Percentiles rank a stretch among this genome's conserved stretches.
These are phyloP conservation scores for Hygrophoropsis aurantiaca DNA, from an alignment of 768 basidiomycete species.

Conservation along the genomic window DNA sequence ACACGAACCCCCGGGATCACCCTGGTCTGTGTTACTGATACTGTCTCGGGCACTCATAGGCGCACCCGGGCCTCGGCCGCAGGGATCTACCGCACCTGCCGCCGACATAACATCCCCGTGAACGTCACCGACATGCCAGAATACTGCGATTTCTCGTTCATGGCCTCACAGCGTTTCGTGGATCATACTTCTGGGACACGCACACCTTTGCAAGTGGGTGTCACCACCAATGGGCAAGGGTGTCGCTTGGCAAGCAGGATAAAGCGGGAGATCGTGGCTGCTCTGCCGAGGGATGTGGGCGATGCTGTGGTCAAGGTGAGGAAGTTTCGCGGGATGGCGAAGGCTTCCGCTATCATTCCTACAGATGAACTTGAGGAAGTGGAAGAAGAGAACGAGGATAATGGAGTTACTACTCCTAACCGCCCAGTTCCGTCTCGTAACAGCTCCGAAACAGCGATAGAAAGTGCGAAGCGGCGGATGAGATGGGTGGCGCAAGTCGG, in stretches of 20 bases:
- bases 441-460: conserved; percentile 33
- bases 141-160: conserved; percentile 88
- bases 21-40: conserved; percentile 83
- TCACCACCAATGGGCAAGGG: conserved; percentile 91
- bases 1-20: conserved; percentile 28
- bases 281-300: conserved; percentile 71
- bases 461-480: conserved; percentile 66
- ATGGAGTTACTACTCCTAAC: conserved; percentile 59
- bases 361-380: conserved; percentile 20
- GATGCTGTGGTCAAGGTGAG: conserved; percentile 75
- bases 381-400: conserved; percentile 55
- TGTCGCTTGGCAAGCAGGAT: conserved; percentile 82
- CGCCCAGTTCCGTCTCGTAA: conserved; percentile 59
- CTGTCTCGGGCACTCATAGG: conserved; percentile 39
- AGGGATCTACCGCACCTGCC: conserved; percentile 56
- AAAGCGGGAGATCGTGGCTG: conserved; percentile 77
- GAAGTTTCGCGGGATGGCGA: conserved; percentile 48
- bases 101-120: conserved; percentile 61
- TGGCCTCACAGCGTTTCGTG: conserved; percentile 80
- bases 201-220: conserved; percentile 68
- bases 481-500: conserved; percentile 95
- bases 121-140: conserved; percentile 87
- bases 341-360: conserved; percentile 4
- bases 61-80: conserved; percentile 55
- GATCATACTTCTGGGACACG: conserved; percentile 44